Evolutionary conservation across 352 stramenopile species (phyloP).

Genomic region (Phytophthora macrochlamydospora): DNA sequence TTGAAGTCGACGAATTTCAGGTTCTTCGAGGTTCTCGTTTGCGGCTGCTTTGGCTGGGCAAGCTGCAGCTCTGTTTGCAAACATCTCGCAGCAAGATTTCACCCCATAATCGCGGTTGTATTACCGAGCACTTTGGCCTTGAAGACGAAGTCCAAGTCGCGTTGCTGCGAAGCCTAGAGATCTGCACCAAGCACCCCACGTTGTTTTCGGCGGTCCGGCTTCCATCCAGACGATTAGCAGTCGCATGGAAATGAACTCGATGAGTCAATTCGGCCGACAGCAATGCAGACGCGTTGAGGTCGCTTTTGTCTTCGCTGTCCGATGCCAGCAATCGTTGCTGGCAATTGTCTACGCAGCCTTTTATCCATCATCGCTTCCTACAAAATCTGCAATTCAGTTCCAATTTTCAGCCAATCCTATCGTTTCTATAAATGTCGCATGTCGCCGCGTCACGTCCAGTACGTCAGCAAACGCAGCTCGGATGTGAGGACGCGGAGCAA

Average conservation of each 20-base stretch:
- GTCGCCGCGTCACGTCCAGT: background rate
- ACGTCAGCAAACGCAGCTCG: conserved; percentile 18
- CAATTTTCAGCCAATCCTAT: too few relatives aligned
- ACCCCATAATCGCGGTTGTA: background rate
- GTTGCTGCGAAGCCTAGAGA: background rate
- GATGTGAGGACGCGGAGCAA: background rate
- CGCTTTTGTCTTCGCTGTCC: too few relatives aligned
- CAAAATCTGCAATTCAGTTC: too few relatives aligned
- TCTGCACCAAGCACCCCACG: background rate
- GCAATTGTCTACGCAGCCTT: too few relatives aligned
- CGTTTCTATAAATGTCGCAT: too few relatives aligned
- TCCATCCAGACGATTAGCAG: background rate
- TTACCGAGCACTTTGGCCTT: background rate
- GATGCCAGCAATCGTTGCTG: too few relatives aligned
- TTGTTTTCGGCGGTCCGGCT: conserved; percentile 9
- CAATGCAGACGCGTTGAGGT: background rate
- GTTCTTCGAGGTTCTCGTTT: too few relatives aligned
- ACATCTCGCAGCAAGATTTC: background rate
- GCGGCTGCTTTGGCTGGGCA: too few relatives aligned
- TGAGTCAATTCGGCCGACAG: background rate
- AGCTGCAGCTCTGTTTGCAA: too few relatives aligned
- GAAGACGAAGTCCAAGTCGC: background rate
- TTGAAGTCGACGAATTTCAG: background rate
- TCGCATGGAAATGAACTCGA: conserved; percentile 19
- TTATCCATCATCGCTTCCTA: too few relatives aligned